Evolutionary conservation across 352 stramenopile genomes (phyloP), one percentile per base, ranked within the genome.

Genomic region (Pythium chondricola): DNA sequence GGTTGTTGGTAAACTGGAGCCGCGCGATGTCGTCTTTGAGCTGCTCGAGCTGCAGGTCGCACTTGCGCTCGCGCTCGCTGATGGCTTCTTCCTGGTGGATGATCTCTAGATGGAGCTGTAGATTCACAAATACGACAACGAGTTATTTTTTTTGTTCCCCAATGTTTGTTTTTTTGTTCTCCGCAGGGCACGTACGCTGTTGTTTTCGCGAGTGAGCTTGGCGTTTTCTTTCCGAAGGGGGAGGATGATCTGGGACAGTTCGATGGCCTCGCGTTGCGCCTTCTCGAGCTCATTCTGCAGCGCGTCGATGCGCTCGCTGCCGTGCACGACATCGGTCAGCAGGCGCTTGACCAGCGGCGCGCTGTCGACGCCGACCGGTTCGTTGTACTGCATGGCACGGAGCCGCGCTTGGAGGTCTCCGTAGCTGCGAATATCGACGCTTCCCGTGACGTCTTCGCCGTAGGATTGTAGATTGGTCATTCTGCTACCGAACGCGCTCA

Each of bases 21-120:
- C 84, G 76, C 48, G 79, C 65, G 24, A 90, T 35, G 26, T 89
- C 72, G 55, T 93, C 76, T n/a, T 67, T 63, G 11, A 88, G 67
- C n/a, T 65, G 62, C 47, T 90, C 68, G 16, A 88, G 53, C 58
- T 87, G 58, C 27, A 85, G 54, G 30, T 86, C 68, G 38, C 75
- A 88, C 4, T 59, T 45, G 24, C 79, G 74, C 47, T 90, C 79
- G 24, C 74, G 63, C 61, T 88, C 74, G 5, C 61, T 69, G 27
- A 88, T 70, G 17, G 69, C 66, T 42, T 90, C 79, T 69, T 90
- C 75, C 38, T 90, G 75, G 57, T 90, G 79, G 45, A 90, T 90
- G 41, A 87, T 74, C 56, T 90, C 75, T 36, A 88, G 40, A 52
- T 88, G 76, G 6, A 90, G 66, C 78, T 89, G 41, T 16, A 18